Base-by-base conservation (phyloP, 225 moss, liverwort and hornwort genomes). In the Pseudoscleropodium purum region DNA sequence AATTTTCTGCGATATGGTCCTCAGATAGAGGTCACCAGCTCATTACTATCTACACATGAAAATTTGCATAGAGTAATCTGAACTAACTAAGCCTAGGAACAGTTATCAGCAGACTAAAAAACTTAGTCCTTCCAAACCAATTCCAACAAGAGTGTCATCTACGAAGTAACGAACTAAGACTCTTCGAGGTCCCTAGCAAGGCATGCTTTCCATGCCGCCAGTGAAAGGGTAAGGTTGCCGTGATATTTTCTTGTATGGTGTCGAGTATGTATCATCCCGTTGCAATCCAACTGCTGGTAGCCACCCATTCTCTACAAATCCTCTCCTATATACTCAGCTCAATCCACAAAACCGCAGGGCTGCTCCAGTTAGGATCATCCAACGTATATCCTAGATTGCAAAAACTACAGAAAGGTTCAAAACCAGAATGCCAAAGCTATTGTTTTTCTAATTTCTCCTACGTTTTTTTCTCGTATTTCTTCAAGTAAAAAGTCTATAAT, bases 241-340 rank as follows among this genome's bases (percentile, higher is more conserved):
- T 79, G 68, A 36, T 80, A 78, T 89, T 39, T 59, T 89, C 47
- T 86, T 64, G 79, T 79, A 61, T 62, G 64, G 49, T 88, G 73
- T 64, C 36, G 64, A 67, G 64, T 88, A 73, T 70, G 59, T 88
- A 82, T 89, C 89, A 89, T 89, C 82, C 70, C 79, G 85, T 89
- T 89, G 85, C 87, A 69, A 72, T 69, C 82, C 80, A 82, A 67
- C 75, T 87, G 94, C 86, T 90, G 88, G 85, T 84, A 87, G 81
- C 87, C 87, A 86, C 90, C 92, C 86, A 49, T 88, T 82, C 91
- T 94, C 91, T 91, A 91, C 92, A 94, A 88, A 88, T 82, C 77
- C 85, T 87, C 62, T 81, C 84, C 79, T 89, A 79, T 89, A 10
- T 81, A 89, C 87, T 93, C 80, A 80, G 84, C 84, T 86, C 59